Percentiles rank a stretch among this genome's conserved stretches.
Conservation (phyloP, 768 basidiomycete species). For the Sistotremastrum suecicum region DNA sequence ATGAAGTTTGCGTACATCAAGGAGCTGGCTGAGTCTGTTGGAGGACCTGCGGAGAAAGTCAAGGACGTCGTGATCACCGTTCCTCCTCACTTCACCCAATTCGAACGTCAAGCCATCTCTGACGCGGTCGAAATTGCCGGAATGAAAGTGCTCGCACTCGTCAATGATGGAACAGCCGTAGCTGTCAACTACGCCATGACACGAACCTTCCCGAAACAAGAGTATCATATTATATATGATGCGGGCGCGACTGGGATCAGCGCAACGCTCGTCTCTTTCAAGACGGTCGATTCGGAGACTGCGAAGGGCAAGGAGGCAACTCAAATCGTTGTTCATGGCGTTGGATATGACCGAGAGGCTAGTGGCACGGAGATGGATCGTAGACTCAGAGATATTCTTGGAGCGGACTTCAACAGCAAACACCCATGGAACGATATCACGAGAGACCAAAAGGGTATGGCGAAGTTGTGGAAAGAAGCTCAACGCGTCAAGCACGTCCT, state of each 20-base stretch:
- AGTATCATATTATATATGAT: conserved; percentile 88
- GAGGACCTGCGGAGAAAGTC: conserved; percentile 54
- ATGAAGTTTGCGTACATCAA: conserved; percentile 92
- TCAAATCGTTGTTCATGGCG: conserved; percentile 62
- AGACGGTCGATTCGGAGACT: conserved; percentile 32
- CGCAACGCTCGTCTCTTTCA: conserved; percentile 65
- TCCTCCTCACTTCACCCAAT: conserved; percentile 80
- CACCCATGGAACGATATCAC: conserved; percentile 47
- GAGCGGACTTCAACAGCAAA: conserved; percentile 60
- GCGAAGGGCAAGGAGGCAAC: conserved; percentile 39
- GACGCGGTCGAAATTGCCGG: conserved; percentile 92
- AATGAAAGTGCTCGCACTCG: conserved; percentile 63
- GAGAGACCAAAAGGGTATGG: conserved; percentile 71
- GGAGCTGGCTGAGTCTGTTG: conserved; percentile 62
- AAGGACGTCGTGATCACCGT: conserved; percentile 80
- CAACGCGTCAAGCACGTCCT: conserved; percentile 80
- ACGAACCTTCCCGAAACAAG: conserved; percentile 62
- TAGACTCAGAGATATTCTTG: conserved; percentile 66
- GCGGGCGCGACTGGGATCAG: conserved; percentile 76
- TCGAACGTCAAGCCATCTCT: conserved; percentile 80
- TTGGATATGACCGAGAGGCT: conserved; percentile 62
- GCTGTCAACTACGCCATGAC: conserved; percentile 99
- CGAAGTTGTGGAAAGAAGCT: conserved; percentile 91
- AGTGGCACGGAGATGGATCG: conserved; percentile 83
- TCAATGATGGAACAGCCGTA: conserved; percentile 91